Evolutionary conservation across 371 early-diverging fungal species (phyloP), one percentile per base, ranked within the genome.

Genomic region (Mucor lusitanicus): DNA sequence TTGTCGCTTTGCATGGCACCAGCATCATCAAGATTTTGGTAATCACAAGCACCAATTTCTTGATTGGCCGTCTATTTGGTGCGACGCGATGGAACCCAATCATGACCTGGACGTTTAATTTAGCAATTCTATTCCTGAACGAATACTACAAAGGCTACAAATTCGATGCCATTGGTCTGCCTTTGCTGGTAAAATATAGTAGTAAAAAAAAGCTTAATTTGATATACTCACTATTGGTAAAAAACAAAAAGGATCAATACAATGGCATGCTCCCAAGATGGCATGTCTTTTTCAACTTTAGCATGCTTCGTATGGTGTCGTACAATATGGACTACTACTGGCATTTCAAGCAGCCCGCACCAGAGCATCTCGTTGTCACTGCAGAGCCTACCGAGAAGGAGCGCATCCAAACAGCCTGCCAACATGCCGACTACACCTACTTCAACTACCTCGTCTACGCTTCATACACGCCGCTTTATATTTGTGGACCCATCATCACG

Each of bases 401-500:
- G 8, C 86, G 93, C 11, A 86, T 89, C n/a, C 75, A 78, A 35
- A 66, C 65, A 5, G 82, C 93, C 9, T 79, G 84, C 28, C 67
- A 76, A 23, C 62, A 63, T 2, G 69, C 77, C 7, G 94, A 95
- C 53, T 98, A 95, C 78, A 90, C 81, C 63, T 85, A 91, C 59
- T 58, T 79, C 53, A 82, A 92, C 68, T 98, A 93, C 70, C 75
- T 94, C 61, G 83, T 90, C 0, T 97, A 95, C 74, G 69, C 92
- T 12, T 68, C 95, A 11, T 98, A 98, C 67, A 87, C 92, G 1
- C 99, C 99, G 1, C 83, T 98, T 35, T 96, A 93, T 65, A 75
- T 97, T 37, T 95, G 97, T 28, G 99, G 99, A 0, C 99, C 99
- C 8, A 96, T 98, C 58, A 90, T 97, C 66, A 91, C 96, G 0